phyloP scores from a whole-genome alignment of 257 asterid genomes.

The Solanum piurae region DNA sequence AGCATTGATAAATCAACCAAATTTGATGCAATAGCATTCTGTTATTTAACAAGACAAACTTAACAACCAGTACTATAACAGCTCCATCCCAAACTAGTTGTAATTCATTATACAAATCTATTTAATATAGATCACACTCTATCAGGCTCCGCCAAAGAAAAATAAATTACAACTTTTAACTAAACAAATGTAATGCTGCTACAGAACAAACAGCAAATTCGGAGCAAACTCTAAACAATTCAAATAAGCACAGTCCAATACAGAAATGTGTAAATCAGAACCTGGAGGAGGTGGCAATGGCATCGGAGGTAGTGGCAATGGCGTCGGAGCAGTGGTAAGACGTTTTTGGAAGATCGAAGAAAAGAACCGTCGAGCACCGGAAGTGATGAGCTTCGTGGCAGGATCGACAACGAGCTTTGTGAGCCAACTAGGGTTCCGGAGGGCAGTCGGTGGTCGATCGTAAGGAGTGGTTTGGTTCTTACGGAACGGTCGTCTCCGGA shows the following conservation, averaged over 20 bases:
- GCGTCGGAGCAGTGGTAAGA: conserved; percentile 27
- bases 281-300: conserved; percentile 42
- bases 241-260: not conserved
- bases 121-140: not conserved
- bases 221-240: not conserved
- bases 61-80: not conserved
- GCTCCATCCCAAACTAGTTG: not conserved
- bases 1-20: not conserved
- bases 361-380: conserved; percentile 59
- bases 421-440: conserved; percentile 43
- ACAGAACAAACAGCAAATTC: not conserved
- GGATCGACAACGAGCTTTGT: conserved; percentile 73
- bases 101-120: not conserved
- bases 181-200: not conserved
- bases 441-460: conserved; percentile 29
- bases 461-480: conserved; percentile 25
- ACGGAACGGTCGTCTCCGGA: conserved; percentile 19
- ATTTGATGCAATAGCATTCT: not conserved
- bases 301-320: conserved; percentile 16
- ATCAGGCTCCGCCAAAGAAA: not conserved
- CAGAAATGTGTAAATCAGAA: not conserved
- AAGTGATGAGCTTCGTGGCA: conserved; percentile 58
- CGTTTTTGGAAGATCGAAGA: conserved; percentile 47
- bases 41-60: not conserved
- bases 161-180: not conserved